phyloP scores from a whole-genome alignment of 2,329 filamentous ascomycete genomes.

The Endocalyx cinctus region DNA sequence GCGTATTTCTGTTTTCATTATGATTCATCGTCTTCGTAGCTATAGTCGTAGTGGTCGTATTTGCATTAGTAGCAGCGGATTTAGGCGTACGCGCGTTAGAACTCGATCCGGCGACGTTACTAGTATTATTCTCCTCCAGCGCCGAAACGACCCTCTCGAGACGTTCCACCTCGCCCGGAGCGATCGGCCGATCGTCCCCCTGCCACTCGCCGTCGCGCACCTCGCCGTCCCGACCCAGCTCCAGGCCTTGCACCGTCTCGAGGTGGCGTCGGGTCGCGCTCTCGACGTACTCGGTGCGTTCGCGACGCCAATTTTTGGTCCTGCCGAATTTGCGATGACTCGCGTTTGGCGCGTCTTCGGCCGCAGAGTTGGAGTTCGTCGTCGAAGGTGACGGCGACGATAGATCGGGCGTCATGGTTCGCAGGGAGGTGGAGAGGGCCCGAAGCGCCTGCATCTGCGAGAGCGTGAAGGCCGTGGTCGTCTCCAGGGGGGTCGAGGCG shows the following conservation, averaged over 20 bases:
- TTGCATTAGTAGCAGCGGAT: not conserved
- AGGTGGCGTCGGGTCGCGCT: conserved; percentile 71
- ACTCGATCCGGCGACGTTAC: too few relatives aligned
- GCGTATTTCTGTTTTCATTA: too few relatives aligned
- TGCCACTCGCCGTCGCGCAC: conserved; percentile 63
- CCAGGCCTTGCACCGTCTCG: conserved; percentile 63
- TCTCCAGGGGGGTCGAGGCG: conserved; percentile 55
- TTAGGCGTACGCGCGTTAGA: too few relatives aligned
- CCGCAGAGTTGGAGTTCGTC: conserved; percentile 21
- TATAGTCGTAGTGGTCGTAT: not conserved
- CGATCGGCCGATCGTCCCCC: conserved; percentile 46
- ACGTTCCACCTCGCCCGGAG: conserved; percentile 51
- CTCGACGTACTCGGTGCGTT: conserved; percentile 80
- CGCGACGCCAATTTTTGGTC: conserved; percentile 57
- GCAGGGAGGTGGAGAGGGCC: conserved; percentile 55
- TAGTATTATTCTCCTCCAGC: too few relatives aligned
- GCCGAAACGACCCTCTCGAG: conserved; percentile 47
- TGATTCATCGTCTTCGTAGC: too few relatives aligned
- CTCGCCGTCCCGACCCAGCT: conserved; percentile 57
- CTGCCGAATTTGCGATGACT: conserved; percentile 12
- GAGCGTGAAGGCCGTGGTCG: conserved; percentile 72
- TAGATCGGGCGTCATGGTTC: conserved; percentile 63
- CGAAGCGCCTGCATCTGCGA: conserved; percentile 79
- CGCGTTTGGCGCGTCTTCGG: conserved; percentile 29
- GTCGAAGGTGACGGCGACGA: conserved; percentile 17